Evolutionary conservation across 2,329 filamentous ascomycete genomes (phyloP), one percentile per base, ranked within the genome.

Genomic region (Pseudogymnoascus sp.): DNA sequence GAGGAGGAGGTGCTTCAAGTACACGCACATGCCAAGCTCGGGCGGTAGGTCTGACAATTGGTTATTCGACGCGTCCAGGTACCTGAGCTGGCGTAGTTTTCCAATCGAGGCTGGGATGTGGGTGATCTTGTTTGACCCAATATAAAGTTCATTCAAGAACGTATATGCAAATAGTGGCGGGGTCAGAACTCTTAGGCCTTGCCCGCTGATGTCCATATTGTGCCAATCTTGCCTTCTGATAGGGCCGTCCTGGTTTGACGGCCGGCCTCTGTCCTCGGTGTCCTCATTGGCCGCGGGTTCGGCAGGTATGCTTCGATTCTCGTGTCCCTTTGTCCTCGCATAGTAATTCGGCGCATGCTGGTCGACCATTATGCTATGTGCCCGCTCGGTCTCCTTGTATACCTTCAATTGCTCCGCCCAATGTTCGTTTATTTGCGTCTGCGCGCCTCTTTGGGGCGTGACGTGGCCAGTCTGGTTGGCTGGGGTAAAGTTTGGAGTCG

Each of bases 21-120:
- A 94, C 26, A 92, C 94, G 68, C 96, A 90, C 92, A 97, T 99
- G 70, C 94, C 94, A 62, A 99, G 84, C 76, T 99, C 92, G 19
- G 89, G 82, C 1, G 94, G 94, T 3, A 99, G 77, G 64, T 88
- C 84, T 7, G 81, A 81, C 62, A 99, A 79, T 63, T 92, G 83
- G 73, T 99, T 99, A 75, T 87, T 85, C 0, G 94, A 97, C 2
- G 92, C 80, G 73, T 99, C 92, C 56, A 99, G 81, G 68, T 92
- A 82, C 34, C 84, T 88, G 56, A 99, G 76, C 64, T 88, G 86
- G 64, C 92, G 85, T 65, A 99, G 78, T 67, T 87, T 82, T 37
- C 94, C 92, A 70, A 99, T 90, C 19, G 85, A 80, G 35, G 88
- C 77, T 10, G 92, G 91, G n/a, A 99, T 77, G 48, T 81, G 79